Percentiles rank a stretch among this genome's conserved stretches.
Conservation (phyloP, 2,329 filamentous ascomycete species). For the Nothomitra cinnamomea region DNA sequence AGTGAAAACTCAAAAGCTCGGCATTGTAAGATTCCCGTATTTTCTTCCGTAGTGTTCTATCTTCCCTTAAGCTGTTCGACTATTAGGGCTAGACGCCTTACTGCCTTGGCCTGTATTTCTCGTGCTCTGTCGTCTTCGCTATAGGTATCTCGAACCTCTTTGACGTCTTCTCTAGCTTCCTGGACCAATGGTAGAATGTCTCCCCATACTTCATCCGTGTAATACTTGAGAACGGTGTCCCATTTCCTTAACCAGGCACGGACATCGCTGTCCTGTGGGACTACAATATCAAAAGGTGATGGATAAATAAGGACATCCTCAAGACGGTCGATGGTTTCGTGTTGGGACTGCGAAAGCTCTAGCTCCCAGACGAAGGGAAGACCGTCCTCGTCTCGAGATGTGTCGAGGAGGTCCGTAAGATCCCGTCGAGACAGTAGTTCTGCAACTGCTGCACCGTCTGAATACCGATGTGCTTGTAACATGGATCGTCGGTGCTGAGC, state of each 20-base stretch:
- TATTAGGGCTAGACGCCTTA: constrained; percentile 1
- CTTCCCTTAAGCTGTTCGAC: not conserved
- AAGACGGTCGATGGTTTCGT: not conserved
- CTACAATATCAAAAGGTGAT: constrained; percentile 13
- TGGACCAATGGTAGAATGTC: constrained; percentile 38
- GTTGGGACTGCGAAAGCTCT: not conserved
- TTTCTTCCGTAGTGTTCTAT: not conserved
- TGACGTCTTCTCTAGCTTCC: constrained; percentile 39
- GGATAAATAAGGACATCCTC: not conserved
- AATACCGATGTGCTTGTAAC: not conserved
- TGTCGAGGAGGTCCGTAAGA: not conserved
- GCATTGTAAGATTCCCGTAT: too few species aligned
- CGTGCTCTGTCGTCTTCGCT: constrained; percentile 1
- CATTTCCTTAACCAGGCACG: constrained; percentile 35
- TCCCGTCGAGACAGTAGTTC: not conserved
- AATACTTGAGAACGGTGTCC: constrained; percentile 36
- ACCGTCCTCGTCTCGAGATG: not conserved
- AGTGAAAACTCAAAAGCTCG: too few species aligned
- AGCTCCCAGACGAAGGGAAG: not conserved
- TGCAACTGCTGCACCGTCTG: constrained; percentile 3
- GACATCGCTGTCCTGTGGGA: not conserved
- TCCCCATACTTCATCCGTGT: constrained; percentile 53
- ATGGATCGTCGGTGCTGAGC: constrained; percentile 54
- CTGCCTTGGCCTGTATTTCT: not conserved
- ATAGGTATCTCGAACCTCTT: not conserved